A percentile compares a stretch with the other conserved stretches of the same genome.
These are phyloP conservation scores for Didymella exigua DNA, from an alignment of 2,329 filamentous ascomycete species.

Conservation along the genomic window DNA sequence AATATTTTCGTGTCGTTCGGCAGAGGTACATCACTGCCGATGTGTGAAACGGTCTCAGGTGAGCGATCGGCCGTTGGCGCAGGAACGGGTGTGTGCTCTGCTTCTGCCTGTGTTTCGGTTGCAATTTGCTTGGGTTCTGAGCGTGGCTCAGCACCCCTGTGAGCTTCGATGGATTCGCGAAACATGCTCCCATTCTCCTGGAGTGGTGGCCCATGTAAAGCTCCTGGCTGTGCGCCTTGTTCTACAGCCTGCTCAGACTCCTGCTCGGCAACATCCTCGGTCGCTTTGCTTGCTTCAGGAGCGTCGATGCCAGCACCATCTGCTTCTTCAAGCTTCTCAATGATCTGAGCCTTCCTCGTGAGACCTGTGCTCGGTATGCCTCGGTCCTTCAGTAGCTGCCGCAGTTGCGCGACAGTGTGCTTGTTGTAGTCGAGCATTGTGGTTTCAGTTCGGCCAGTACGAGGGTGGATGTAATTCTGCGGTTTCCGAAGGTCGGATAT, in stretches of 20 bases:
- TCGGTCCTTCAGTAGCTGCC: constrained; percentile 54
- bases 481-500: not conserved
- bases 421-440: constrained; percentile 53
- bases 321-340: constrained; percentile 52
- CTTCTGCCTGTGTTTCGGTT: not conserved
- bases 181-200: constrained; percentile 31
- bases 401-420: constrained; percentile 55
- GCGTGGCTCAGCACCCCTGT: not conserved
- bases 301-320: constrained; percentile 23
- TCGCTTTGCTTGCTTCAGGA: constrained; percentile 16
- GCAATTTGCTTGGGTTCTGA: constrained; percentile 17
- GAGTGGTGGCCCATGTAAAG: constrained; percentile 24
- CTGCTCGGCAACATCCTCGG: constrained; percentile 12
- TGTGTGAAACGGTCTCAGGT: constrained; percentile 30
- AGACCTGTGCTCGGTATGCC: constrained; percentile 54
- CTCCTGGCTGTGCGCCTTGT: constrained; percentile 1
- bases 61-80: constrained; percentile 24
- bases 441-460: not conserved
- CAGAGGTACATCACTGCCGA: constrained; percentile 26
- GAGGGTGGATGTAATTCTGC: not conserved
- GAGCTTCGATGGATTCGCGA: not conserved
- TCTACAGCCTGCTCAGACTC: constrained; percentile 9
- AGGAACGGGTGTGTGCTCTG: constrained; percentile 14
- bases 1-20: constrained; percentile 21
- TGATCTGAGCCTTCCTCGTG: constrained; percentile 55